Percentiles rank a stretch among this genome's conserved stretches.
Conservation (phyloP, 2,329 filamentous ascomycete genomes). For the Raffaelea ambrosiae region DNA sequence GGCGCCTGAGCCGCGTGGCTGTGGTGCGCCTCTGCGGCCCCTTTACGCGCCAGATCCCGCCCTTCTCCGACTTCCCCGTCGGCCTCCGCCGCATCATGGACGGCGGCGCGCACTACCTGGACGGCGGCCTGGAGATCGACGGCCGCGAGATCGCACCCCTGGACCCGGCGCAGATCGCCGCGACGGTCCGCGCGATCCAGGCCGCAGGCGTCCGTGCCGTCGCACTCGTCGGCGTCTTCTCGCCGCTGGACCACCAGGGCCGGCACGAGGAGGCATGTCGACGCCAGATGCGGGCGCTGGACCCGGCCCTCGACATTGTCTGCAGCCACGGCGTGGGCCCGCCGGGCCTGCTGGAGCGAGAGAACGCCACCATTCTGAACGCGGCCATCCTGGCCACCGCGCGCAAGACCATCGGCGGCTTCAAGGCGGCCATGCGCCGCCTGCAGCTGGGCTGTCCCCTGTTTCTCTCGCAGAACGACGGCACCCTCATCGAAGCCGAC, state of each 20-base stretch:
- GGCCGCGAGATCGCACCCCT: slow-evolving; percentile 36
- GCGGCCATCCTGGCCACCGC: slow-evolving; percentile 52
- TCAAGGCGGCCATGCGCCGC: slow-evolving; percentile 40
- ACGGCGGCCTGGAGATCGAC: slow-evolving; percentile 46
- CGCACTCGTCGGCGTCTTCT: slow-evolving; percentile 49
- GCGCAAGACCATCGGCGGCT: slow-evolving; percentile 44
- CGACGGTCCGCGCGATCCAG: slow-evolving; percentile 14
- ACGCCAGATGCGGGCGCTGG: slow-evolving; percentile 35
- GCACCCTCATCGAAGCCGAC: slow-evolving; percentile 46
- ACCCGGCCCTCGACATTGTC: slow-evolving; percentile 22
- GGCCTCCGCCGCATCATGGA: slow-evolving; percentile 35
- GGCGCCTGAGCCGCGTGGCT: slow-evolving; percentile 19
- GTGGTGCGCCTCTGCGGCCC: slow-evolving; percentile 22
- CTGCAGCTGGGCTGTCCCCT: slow-evolving; percentile 44
- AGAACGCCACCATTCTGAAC: slow-evolving; percentile 57
- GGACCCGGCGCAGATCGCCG: slow-evolving; percentile 25
- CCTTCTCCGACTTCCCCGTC: slow-evolving; percentile 29
- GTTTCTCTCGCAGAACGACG: slow-evolving; percentile 56
- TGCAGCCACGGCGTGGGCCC: slow-evolving; percentile 37
- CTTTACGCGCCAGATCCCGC: slow-evolving; percentile 29
- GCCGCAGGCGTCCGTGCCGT: slow-evolving; percentile 28
- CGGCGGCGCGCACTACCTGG: slow-evolving; percentile 36
- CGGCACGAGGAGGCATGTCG: slow-evolving; percentile 43
- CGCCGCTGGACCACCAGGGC: slow-evolving; percentile 45
- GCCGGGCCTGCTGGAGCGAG: slow-evolving; percentile 48